A percentile compares a stretch with the other conserved stretches of the same genome.
Conservation (phyloP, 805 yeast genomes). For the Candida dajiaensis region DNA sequence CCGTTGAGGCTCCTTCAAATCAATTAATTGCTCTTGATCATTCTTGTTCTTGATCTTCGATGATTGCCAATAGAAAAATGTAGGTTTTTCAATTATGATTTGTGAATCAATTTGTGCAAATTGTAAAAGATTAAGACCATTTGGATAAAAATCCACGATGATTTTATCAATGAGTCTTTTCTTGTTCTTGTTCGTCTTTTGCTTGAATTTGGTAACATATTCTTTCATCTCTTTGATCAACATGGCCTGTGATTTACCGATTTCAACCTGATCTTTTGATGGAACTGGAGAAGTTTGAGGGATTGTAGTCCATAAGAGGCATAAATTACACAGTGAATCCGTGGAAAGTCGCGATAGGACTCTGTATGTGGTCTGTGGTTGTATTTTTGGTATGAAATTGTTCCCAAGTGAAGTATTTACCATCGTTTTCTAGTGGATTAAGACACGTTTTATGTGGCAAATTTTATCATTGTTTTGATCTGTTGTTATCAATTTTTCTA, state of each 20-base stretch:
- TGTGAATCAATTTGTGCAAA: slow-evolving; percentile 68
- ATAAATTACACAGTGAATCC: slow-evolving; percentile 17
- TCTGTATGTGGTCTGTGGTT: slow-evolving; percentile 11
- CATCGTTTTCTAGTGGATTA: neutral
- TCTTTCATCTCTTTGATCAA: slow-evolving; percentile 8
- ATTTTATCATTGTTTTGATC: neutral
- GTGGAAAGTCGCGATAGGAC: slow-evolving; percentile 14
- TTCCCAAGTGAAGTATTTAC: slow-evolving; percentile 15
- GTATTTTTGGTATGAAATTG: slow-evolving; percentile 13
- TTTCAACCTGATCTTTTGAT: slow-evolving; percentile 1
- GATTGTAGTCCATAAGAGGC: slow-evolving; percentile 20
- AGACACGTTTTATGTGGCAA: neutral
- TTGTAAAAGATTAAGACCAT: slow-evolving; percentile 59
- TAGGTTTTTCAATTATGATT: slow-evolving; percentile 53
- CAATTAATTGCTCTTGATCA: slow-evolving; percentile 25
- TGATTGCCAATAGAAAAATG: slow-evolving; percentile 30
- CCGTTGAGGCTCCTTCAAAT: slow-evolving; percentile 39
- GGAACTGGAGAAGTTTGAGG: slow-evolving; percentile 17
- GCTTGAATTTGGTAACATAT: neutral
- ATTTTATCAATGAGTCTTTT: slow-evolving; percentile 18
- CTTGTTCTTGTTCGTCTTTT: slow-evolving; percentile 4
- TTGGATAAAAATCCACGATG: slow-evolving; percentile 36
- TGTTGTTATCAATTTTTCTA: no score
- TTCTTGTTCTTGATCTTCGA: slow-evolving; percentile 24
- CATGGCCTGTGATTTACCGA: slow-evolving; percentile 6